Evolutionary conservation across 2,329 filamentous ascomycete species (phyloP).

Genomic region (Stylonectria norvegica): DNA sequence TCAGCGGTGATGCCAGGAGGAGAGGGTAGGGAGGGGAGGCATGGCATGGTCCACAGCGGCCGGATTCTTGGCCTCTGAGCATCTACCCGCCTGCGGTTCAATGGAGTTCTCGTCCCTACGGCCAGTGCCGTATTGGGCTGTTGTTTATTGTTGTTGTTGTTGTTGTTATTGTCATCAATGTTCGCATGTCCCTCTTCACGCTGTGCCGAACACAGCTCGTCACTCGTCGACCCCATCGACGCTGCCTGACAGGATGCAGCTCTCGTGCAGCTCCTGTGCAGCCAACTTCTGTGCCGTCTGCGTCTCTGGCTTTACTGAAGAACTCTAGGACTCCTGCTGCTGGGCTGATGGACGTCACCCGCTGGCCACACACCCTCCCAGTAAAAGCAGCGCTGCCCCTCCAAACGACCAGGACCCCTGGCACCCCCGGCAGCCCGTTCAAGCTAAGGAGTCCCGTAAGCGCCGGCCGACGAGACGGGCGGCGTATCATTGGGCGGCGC

Average conservation of each 20-base stretch:
- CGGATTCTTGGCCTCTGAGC: conserved; percentile 23
- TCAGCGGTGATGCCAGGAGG: too few relatives aligned
- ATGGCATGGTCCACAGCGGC: conserved; percentile 17
- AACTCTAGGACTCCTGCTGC: too few relatives aligned
- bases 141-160: too few relatives aligned
- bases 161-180: too few relatives aligned
- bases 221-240: not conserved
- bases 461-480: conserved; percentile 27
- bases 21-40: not conserved
- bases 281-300: too few relatives aligned
- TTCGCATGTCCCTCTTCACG: too few relatives aligned
- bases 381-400: conserved; percentile 22
- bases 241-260: too few relatives aligned
- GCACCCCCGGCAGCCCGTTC: conserved; percentile 30
- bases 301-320: too few relatives aligned
- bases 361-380: not conserved
- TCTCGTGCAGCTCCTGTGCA: too few relatives aligned
- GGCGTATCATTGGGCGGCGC: conserved; percentile 27
- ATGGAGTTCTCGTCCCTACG: not conserved
- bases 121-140: too few relatives aligned
- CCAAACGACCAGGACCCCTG: too few relatives aligned
- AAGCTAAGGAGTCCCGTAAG: conserved; percentile 26
- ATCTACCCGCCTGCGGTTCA: too few relatives aligned
- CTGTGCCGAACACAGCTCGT: not conserved
- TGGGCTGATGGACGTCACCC: not conserved